Conservation (phyloP, 2,329 filamentous ascomycete genomes). For the Diaporthe nobilis region DNA sequence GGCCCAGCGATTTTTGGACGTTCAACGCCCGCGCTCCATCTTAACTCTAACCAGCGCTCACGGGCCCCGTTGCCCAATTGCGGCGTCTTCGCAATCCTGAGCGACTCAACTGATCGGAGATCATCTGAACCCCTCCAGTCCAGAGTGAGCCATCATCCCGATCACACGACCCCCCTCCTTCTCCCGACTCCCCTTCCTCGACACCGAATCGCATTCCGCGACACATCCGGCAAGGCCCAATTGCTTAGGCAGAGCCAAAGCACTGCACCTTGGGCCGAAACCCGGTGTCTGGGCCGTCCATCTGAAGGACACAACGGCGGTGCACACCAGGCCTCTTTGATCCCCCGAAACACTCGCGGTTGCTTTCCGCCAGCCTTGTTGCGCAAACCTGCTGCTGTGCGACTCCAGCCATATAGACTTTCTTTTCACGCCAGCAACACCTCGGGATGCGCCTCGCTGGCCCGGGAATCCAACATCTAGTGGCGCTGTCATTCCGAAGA, state of each 20-base stretch:
- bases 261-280: slow-evolving; percentile 13
- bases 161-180: slow-evolving; percentile 2
- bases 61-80: slow-evolving; percentile 21
- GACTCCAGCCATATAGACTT: slow-evolving; percentile 31
- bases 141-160: not conserved
- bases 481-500: slow-evolving; percentile 1
- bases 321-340: slow-evolving; percentile 13
- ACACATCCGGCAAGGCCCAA: slow-evolving; percentile 10
- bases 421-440: slow-evolving; percentile 10
- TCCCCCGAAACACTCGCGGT: slow-evolving; percentile 33
- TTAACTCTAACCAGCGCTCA: slow-evolving; percentile 23
- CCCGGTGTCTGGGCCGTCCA: slow-evolving; percentile 20
- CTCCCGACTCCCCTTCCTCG: slow-evolving; percentile 8
- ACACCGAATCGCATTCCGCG: slow-evolving; percentile 31
- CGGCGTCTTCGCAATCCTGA: not conserved
- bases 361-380: slow-evolving; percentile 23
- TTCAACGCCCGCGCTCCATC: slow-evolving; percentile 19
- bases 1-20: slow-evolving; percentile 10
- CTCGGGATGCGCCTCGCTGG: slow-evolving; percentile 29
- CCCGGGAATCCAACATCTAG: slow-evolving; percentile 10
- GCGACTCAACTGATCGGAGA: slow-evolving; percentile 9
- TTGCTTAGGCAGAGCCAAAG: not conserved
- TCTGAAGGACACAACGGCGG: slow-evolving; percentile 3
- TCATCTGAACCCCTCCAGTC: slow-evolving; percentile 22
- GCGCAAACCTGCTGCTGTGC: slow-evolving; percentile 36